These are phyloP conservation scores for Dichomitus squalens DNA, from an alignment of 1,284 basidiomycete species.

Conservation along the genomic window DNA sequence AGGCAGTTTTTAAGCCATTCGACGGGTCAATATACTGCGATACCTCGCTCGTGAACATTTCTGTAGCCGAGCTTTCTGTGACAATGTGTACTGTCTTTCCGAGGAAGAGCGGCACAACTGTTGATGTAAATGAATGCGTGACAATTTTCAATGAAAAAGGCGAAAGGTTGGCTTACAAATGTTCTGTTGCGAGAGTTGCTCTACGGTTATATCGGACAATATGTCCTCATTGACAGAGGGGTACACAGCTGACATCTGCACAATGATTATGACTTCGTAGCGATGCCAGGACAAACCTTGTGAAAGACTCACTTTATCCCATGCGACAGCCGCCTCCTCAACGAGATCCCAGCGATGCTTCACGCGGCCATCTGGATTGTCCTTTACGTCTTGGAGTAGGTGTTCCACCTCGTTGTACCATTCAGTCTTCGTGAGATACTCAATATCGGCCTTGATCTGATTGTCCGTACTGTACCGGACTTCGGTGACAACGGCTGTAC, in stretches of 20 bases:
- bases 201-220: not conserved
- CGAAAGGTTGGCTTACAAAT: too few relatives aligned
- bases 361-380: not conserved
- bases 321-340: not conserved
- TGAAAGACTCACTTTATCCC: not conserved
- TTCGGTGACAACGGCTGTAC: slow-evolving; percentile 59
- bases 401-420: not conserved
- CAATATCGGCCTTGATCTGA: not conserved
- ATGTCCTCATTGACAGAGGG: not conserved
- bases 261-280: not conserved
- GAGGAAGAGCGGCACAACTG: not conserved
- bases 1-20: slow-evolving; percentile 49
- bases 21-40: slow-evolving; percentile 40
- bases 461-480: slow-evolving; percentile 48
- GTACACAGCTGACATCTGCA: not conserved
- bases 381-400: not conserved
- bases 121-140: not conserved
- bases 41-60: not conserved
- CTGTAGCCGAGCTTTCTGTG: not conserved
- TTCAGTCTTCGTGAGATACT: not conserved
- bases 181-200: not conserved
- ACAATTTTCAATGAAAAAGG: not conserved
- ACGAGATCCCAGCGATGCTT: not conserved
- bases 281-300: too few relatives aligned
- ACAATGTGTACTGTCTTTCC: not conserved